These are phyloP conservation scores for Mucor circinelloides DNA, from an alignment of 371 early-diverging fungal species.

Conservation along the genomic window DNA sequence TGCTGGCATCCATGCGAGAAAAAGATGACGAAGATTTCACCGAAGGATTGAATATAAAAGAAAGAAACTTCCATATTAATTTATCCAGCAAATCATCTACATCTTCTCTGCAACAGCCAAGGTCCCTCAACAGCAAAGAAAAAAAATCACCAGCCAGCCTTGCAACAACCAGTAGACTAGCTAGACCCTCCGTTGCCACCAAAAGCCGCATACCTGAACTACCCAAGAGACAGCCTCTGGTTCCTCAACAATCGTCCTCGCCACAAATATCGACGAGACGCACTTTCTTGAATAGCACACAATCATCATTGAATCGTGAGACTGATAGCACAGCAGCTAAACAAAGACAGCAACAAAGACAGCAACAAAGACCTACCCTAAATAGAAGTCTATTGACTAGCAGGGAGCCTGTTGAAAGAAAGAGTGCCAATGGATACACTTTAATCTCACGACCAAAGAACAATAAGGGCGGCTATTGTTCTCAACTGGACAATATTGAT, in stretches of 20 bases:
- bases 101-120: background rate
- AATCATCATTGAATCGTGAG: background rate
- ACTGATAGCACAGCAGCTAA: background rate
- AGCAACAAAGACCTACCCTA: background rate
- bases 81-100: background rate
- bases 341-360: background rate
- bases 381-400: background rate
- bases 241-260: background rate
- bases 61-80: background rate
- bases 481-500: conserved; percentile 39
- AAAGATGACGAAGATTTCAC: conserved; percentile 38
- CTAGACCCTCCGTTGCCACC: background rate
- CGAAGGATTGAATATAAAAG: conserved; percentile 30
- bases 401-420: background rate
- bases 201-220: background rate
- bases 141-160: background rate
- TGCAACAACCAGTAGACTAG: conserved; percentile 1
- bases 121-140: background rate
- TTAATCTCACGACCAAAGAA: conserved; percentile 26
- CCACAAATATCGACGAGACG: background rate
- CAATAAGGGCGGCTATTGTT: conserved; percentile 24
- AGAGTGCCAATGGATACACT: conserved; percentile 11
- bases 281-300: background rate
- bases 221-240: background rate
- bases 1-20: conserved; percentile 10